Evolutionary conservation across 805 yeast species (phyloP).

Genomic region (Phaffomyces antillensis): DNA sequence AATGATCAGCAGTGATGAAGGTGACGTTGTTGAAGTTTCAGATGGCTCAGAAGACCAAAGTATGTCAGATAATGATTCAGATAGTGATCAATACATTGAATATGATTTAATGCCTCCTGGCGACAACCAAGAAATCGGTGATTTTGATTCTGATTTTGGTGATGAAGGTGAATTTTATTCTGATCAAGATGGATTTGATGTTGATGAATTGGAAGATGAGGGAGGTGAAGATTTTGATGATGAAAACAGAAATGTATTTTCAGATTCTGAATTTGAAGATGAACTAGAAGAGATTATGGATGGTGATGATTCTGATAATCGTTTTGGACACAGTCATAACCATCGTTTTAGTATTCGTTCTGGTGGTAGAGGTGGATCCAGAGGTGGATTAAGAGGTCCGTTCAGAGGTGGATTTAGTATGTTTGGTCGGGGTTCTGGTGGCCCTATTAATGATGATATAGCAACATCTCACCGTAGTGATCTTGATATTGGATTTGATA

Average conservation of each 20-base stretch:
- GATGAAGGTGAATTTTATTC: constrained; percentile 2
- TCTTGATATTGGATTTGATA: neutral
- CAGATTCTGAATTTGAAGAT: constrained; percentile 9
- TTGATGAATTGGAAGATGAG: constrained; percentile 1
- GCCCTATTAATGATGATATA: constrained; percentile 1
- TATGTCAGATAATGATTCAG: constrained; percentile 12
- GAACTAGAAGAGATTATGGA: constrained; percentile 5
- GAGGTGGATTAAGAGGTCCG: no score
- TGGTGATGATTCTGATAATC: neutral
- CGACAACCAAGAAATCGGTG: constrained; percentile 8
- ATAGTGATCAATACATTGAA: constrained; percentile 20
- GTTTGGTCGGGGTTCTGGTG: no score
- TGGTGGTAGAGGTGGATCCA: no score
- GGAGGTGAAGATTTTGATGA: constrained; percentile 13
- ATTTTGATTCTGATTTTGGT: constrained; percentile 25
- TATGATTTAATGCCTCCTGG: constrained; percentile 5
- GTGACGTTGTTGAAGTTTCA: constrained; percentile 15
- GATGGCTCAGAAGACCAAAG: constrained; percentile 10
- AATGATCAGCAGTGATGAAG: constrained; percentile 25
- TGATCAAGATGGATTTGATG: constrained; percentile 11
- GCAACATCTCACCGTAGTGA: constrained; percentile 4
- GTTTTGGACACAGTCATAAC: no score
- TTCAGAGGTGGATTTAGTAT: no score
- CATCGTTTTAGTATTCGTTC: no score
- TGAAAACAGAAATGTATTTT: neutral